Conservation (phyloP, 2,329 filamentous ascomycete species). For the Penicillium sp. region DNA sequence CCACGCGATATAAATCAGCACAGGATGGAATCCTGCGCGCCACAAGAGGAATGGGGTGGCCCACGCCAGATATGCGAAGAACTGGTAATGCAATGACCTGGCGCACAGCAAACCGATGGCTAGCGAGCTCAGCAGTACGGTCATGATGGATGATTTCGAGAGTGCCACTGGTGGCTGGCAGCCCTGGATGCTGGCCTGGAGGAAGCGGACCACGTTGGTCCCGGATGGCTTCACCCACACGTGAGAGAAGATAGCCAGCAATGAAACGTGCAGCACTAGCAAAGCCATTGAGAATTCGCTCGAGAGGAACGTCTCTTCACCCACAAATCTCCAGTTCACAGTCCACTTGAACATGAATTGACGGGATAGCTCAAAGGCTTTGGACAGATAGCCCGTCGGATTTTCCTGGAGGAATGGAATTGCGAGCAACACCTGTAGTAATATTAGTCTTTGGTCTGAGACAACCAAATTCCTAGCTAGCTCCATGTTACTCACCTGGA, state of each 20-base stretch:
- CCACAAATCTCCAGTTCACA: slow-evolving; percentile 97
- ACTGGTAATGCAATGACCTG: slow-evolving; percentile 89
- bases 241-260: slow-evolving; percentile 67
- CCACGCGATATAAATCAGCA: slow-evolving; percentile 70
- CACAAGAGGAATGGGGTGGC: slow-evolving; percentile 84
- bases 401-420: slow-evolving; percentile 69
- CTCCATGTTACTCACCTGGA: slow-evolving; percentile 63
- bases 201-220: slow-evolving; percentile 59
- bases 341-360: slow-evolving; percentile 98
- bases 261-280: slow-evolving; percentile 63
- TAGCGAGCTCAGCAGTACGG: slow-evolving; percentile 73
- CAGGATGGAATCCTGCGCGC: slow-evolving; percentile 69
- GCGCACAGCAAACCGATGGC: slow-evolving; percentile 82
- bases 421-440: slow-evolving; percentile 52
- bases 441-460: neutral
- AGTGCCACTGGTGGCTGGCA: slow-evolving; percentile 59
- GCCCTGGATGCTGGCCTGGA: slow-evolving; percentile 55
- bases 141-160: slow-evolving; percentile 73
- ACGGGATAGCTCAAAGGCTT: slow-evolving; percentile 87
- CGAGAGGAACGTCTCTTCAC: slow-evolving; percentile 76
- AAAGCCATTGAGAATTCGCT: slow-evolving; percentile 68
- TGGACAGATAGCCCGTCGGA: slow-evolving; percentile 69
- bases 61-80: slow-evolving; percentile 91
- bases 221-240: slow-evolving; percentile 73
- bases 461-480: too few species aligned